Conservation (phyloP, 169 alveolate genomes). For the Cyclospora cayetanensis region DNA sequence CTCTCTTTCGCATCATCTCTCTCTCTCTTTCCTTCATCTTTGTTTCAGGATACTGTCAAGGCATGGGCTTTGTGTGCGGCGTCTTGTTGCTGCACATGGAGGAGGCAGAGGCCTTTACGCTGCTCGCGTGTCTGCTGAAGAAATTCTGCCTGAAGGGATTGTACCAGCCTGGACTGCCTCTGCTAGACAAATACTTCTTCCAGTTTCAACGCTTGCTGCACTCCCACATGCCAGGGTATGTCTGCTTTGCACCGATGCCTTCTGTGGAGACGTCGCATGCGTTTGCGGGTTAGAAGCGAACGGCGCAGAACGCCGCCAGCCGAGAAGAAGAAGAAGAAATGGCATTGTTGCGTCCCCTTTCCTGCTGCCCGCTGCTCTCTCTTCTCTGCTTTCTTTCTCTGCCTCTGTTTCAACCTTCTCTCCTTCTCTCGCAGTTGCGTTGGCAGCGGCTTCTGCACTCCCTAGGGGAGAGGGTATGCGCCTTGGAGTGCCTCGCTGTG, state of each 20-base stretch:
- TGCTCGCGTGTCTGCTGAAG: conserved; percentile 88
- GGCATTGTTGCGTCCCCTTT: too few relatives aligned
- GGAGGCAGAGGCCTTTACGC: conserved; percentile 92
- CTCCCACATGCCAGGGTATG: conserved; percentile 82
- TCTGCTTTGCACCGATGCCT: too few relatives aligned
- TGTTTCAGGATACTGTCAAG: conserved; percentile 66
- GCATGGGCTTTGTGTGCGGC: conserved; percentile 94
- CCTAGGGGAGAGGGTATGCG: too few relatives aligned
- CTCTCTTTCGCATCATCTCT: too few relatives aligned
- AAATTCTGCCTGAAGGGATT: conserved; percentile 87
- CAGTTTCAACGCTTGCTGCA: conserved; percentile 86
- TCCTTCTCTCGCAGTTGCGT: too few relatives aligned
- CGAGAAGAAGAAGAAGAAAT: not conserved
- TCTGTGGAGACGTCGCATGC: too few relatives aligned
- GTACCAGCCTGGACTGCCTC: conserved; percentile 90
- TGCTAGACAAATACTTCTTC: conserved; percentile 87
- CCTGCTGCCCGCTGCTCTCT: not conserved
- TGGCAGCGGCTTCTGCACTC: too few relatives aligned
- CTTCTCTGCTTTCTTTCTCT: not conserved
- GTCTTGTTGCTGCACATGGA: conserved; percentile 91
- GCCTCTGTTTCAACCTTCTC: too few relatives aligned
- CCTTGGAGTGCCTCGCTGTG: too few relatives aligned
- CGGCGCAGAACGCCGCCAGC: not conserved
- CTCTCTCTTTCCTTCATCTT: too few relatives aligned
- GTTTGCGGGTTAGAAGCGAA: not conserved